A percentile compares a stretch with the other conserved stretches of the same genome.
Evolutionary conservation across 768 basidiomycete genomes (phyloP).

Genomic region (Serendipita sp.): DNA sequence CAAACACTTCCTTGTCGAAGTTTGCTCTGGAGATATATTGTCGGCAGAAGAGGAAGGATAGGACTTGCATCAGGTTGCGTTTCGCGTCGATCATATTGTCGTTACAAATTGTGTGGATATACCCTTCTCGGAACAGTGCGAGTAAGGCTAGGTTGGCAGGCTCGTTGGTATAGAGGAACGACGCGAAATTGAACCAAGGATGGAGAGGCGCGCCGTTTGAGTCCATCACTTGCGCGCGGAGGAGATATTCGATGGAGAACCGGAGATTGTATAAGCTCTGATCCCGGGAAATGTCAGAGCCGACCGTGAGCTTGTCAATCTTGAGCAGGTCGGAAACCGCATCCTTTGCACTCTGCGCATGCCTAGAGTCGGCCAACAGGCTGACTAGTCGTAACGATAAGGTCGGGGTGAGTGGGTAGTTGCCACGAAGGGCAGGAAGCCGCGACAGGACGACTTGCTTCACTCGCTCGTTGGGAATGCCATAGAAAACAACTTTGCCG

Average conservation of each 20-base stretch:
- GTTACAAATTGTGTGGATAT: conserved; percentile 39
- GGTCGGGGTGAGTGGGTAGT: conserved; percentile 51
- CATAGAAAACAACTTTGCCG: conserved; percentile 60
- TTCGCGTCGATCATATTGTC: conserved; percentile 28
- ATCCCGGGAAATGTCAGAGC: conserved; percentile 34
- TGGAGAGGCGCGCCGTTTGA: conserved; percentile 39
- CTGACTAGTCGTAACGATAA: conserved; percentile 48
- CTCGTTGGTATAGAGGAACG: conserved; percentile 32
- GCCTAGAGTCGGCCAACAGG: conserved; percentile 42
- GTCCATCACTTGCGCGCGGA: conserved; percentile 38
- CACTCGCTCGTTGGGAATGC: conserved; percentile 43
- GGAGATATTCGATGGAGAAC: conserved; percentile 56
- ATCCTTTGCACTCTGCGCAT: conserved; percentile 30
- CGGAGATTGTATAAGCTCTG: conserved; percentile 50
- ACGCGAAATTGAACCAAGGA: conserved; percentile 33
- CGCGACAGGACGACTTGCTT: conserved; percentile 47
- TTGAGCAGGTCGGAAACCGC: conserved; percentile 36
- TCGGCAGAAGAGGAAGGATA: conserved; percentile 54
- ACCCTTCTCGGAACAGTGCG: conserved; percentile 36
- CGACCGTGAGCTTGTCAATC: conserved; percentile 42
- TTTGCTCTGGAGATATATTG: conserved; percentile 31
- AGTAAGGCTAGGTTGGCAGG: conserved; percentile 55
- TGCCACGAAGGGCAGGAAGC: conserved; percentile 42
- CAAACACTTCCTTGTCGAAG: conserved; percentile 21
- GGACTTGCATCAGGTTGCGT: conserved; percentile 32